Conservation (phyloP, 805 yeast genomes). For the Jamesozyma spencerorum region DNA sequence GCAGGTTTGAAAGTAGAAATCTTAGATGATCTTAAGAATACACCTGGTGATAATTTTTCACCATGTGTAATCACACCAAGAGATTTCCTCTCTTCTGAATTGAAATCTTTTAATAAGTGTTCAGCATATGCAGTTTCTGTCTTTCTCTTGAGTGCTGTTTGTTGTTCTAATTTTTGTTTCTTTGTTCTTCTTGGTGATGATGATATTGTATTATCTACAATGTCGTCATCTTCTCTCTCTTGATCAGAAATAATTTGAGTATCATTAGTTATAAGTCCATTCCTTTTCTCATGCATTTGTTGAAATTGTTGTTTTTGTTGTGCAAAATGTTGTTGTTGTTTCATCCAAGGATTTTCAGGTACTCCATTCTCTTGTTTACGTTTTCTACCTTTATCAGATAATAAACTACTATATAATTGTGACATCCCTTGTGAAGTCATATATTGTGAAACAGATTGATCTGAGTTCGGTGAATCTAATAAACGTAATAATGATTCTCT, state of each 20-base stretch:
- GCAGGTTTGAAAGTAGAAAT: constrained; percentile 73
- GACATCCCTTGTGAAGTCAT: constrained; percentile 82
- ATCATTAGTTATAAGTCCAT: constrained; percentile 5
- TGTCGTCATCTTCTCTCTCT: neutral
- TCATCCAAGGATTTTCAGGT: constrained; percentile 39
- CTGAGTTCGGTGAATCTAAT: constrained; percentile 78
- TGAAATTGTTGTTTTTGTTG: constrained; percentile 29
- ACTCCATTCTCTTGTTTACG: constrained; percentile 35
- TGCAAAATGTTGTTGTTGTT: constrained; percentile 35
- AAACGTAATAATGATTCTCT: constrained; percentile 68
- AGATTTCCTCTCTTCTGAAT: constrained; percentile 71
- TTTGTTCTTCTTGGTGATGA: constrained; percentile 21
- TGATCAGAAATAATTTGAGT: constrained; percentile 5
- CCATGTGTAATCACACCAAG: constrained; percentile 77
- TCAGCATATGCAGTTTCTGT: constrained; percentile 30
- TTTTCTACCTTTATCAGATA: constrained; percentile 54
- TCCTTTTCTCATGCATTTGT: constrained; percentile 21
- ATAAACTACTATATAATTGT: constrained; percentile 70
- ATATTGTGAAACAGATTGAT: constrained; percentile 67
- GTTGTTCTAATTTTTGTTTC: constrained; percentile 27
- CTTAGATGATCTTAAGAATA: constrained; percentile 67
- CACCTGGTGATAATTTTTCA: constrained; percentile 69
- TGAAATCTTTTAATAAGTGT: constrained; percentile 34
- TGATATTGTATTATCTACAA: neutral
- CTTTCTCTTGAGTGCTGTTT: constrained; percentile 24